Evolutionary conservation across 495 filamentous ascomycete species (phyloP), one percentile per base, ranked within the genome.

Genomic region (Collariella sp.): DNA sequence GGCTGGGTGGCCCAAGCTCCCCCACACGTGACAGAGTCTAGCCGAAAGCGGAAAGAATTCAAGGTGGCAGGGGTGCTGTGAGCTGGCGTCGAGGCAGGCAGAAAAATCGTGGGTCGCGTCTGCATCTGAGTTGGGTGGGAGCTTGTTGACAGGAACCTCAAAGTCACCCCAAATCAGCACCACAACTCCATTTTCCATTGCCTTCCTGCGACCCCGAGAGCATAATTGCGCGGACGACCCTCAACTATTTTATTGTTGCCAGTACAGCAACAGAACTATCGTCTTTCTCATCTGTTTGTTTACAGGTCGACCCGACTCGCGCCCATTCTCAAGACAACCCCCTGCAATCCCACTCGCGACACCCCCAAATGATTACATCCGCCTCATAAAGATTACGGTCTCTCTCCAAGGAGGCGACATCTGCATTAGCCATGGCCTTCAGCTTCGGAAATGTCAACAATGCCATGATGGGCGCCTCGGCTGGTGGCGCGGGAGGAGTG

Each of bases 351-450:
- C 18, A 19, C 22, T 45, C 31, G 33, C 45, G 43, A 43, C 16
- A 16, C 47, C 46, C 55, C 42, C 54, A 46, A 54, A 58, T 62
- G 50, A 57, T 39, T 33, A 42, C 41, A 34, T 35, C 45, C 43
- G 52, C 10, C 55, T 58, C 49, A 35, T 68, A 52, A 69, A 62
- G 35, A 23, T 56, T 45, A 19, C 54, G 54, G 35, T 65, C 64
- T 61, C 64, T 58, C 41, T 49, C 51, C 42, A 50, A 26, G 58
- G 39, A 46, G 62, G 60, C 48, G 62, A 64, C 51, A 54, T 62
- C 39, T 58, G 54, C 60, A 46, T 58, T 54, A 50, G 59, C 67
- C 59, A 91, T 91, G 86, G 81, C 87, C 11, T 89, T 89, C 67
- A 72, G 74, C 64, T 82, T 84, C 50, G 66, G 62, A 49, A 71